These are phyloP conservation scores for Plasmodium fragile DNA, from an alignment of 169 alveolate genomes.

Conservation along the genomic window DNA sequence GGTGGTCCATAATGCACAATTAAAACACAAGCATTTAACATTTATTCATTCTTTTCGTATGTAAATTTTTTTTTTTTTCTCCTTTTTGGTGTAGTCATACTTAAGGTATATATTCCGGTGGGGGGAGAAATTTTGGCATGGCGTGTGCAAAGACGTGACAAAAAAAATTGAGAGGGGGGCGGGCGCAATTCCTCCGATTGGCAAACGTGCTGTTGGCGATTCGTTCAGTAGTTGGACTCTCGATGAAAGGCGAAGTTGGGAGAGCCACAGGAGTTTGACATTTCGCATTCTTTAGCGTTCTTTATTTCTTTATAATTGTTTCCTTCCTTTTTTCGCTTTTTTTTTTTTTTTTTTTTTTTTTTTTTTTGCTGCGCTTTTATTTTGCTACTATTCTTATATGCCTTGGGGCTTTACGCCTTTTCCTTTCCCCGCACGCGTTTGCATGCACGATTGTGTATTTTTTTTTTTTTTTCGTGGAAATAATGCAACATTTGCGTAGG, in stretches of 20 bases:
- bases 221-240: neutral
- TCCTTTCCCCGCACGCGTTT: neutral
- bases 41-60: neutral
- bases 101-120: neutral
- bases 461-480: constrained; percentile 3
- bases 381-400: neutral
- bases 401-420: neutral
- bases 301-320: neutral
- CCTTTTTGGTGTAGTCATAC: constrained; percentile 14
- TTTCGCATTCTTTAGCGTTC: neutral
- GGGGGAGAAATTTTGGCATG: neutral
- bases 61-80: constrained; percentile 25
- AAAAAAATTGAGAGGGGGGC: neutral
- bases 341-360: neutral
- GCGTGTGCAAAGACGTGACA: neutral
- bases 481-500: neutral
- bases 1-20: neutral
- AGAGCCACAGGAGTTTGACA: neutral
- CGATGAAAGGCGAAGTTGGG: neutral
- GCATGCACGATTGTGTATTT: neutral
- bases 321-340: neutral
- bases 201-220: neutral
- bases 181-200: neutral
- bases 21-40: neutral
- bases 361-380: neutral